Evolutionary conservation across 306 rosid species (phyloP), one percentile per base, ranked within the genome.

Genomic region (Parietaria judaica): DNA sequence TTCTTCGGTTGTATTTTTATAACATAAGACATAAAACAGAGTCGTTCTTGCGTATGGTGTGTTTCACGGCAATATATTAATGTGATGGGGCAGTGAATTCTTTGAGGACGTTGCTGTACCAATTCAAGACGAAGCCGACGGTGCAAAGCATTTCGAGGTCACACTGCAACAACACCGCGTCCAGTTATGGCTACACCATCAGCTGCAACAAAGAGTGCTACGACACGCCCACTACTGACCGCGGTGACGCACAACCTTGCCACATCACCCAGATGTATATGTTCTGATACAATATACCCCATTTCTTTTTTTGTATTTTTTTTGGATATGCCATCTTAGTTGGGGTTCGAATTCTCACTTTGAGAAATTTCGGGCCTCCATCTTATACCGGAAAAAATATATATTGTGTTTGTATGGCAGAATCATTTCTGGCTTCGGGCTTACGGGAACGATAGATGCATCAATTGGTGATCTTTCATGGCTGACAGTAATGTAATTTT

Each of bases 401-500:
- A 4, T 12, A 50, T 8, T 50, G n/a, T 50, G 16, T 50, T 50
- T 50, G 54, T 11, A 6, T 14, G 54, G 36, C 58, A 54, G 58
- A 54, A 8, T 11, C 58, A 16, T 54, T 5, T 16, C 13, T 6
- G n/a, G 13, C 11, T 1, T 54, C 37, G 58, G 58, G 58, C 7
- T 54, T 16, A 54, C 4, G 17, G 58, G 58, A 54, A 54, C 58
- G 11, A 54, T 54, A 54, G 58, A 54, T 14, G 58, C 36, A 17
- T 11, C 58, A 34, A 17, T 54, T 54, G 58, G 36, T 10, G 58
- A 54, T 54, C 58, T 54, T 16, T 9, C 34, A 54, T 8, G 9
- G 34, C 11, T 54, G 35, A 54, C 12, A 13, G 4, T 0, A 17
- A 17, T 54, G 58, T 54, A 54, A 8, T 9, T 50, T 49, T 7